Evolutionary conservation across 2,329 filamentous ascomycete species (phyloP).

Genomic region (Pseudogymnoascus sp.): DNA sequence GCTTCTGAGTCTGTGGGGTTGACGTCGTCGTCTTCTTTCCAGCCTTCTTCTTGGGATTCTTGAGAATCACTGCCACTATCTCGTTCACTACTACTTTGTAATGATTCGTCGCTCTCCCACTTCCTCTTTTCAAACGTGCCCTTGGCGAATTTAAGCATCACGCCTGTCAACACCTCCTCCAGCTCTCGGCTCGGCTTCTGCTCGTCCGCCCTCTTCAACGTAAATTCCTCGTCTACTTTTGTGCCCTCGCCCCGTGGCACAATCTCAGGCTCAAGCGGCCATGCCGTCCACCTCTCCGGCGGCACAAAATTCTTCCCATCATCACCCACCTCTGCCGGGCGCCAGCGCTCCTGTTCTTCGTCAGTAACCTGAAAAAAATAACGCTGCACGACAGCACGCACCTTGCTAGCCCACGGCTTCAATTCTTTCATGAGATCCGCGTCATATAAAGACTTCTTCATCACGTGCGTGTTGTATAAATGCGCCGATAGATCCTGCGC

Average conservation of each 20-base stretch:
- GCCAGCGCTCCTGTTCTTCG: conserved; percentile 27
- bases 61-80: conserved; percentile 14
- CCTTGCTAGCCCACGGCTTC: conserved; percentile 32
- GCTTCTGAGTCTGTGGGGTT: neutral
- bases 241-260: conserved; percentile 52
- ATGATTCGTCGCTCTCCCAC: conserved; percentile 23
- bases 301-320: conserved; percentile 37
- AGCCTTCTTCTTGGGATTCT: conserved; percentile 18
- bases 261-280: conserved; percentile 60
- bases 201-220: conserved; percentile 37
- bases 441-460: conserved; percentile 45
- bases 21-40: neutral
- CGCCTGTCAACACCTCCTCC: conserved; percentile 61
- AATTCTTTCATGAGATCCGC: conserved; percentile 13
- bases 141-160: conserved; percentile 59
- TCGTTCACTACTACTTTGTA: conserved; percentile 1
- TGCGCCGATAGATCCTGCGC: conserved; percentile 65
- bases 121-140: conserved; percentile 45
- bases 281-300: conserved; percentile 67
- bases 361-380: neutral
- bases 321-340: conserved; percentile 28
- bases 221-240: conserved; percentile 43
- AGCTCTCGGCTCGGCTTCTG: conserved; percentile 51
- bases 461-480: conserved; percentile 67
- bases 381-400: neutral